These are phyloP conservation scores for Rhizopogon sp. DNA, from an alignment of 768 basidiomycete genomes.

Conservation along the genomic window DNA sequence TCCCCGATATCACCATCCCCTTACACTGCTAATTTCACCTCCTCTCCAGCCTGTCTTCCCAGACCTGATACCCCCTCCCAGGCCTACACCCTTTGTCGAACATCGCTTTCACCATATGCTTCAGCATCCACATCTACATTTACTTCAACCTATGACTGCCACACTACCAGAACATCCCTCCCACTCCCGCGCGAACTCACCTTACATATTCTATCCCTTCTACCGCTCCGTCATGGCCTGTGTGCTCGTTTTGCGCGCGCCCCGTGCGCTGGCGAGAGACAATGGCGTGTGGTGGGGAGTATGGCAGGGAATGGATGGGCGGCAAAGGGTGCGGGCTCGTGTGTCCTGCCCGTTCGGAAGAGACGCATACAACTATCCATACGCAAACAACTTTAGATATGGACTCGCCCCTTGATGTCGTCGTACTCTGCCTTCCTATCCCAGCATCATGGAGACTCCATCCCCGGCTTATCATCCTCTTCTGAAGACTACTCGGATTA, in stretches of 20 bases:
- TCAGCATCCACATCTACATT: background rate
- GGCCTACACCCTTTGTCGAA: background rate
- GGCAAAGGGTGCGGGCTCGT: constrained; percentile 21
- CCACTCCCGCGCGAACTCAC: constrained; percentile 76
- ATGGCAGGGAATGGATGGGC: constrained; percentile 39
- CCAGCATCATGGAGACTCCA: background rate
- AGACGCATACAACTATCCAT: constrained; percentile 9
- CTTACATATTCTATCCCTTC: constrained; percentile 62
- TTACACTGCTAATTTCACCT: background rate
- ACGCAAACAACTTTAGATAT: constrained; percentile 6
- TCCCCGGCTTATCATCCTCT: background rate
- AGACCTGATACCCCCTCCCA: background rate
- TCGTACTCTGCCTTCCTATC: background rate
- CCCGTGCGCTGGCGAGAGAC: constrained; percentile 65
- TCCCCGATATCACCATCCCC: background rate
- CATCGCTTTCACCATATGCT: background rate
- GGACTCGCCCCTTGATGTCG: background rate
- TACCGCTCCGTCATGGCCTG: constrained; percentile 47
- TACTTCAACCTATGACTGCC: constrained; percentile 1
- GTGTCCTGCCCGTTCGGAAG: constrained; percentile 1
- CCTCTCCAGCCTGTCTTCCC: background rate
- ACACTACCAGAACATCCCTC: constrained; percentile 42
- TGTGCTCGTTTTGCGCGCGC: constrained; percentile 49
- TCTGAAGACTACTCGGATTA: constrained; percentile 2
- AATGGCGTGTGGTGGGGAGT: constrained; percentile 75